phyloP scores from a whole-genome alignment of 2,329 filamentous ascomycete species.

The Trichoderma sp. region DNA sequence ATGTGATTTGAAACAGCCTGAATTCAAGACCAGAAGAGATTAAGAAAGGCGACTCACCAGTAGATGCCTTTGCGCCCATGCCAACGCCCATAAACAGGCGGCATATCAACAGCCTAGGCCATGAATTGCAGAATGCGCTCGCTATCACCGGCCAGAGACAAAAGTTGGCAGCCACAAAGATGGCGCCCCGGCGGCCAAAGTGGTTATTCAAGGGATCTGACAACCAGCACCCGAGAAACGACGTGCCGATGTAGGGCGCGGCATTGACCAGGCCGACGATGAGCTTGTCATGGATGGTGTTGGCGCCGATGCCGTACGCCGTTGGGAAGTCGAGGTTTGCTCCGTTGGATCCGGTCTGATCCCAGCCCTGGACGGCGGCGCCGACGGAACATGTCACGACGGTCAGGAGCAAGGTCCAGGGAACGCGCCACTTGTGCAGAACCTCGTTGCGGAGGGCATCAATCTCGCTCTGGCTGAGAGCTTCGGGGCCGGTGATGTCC shows the following conservation, averaged over 20 bases:
- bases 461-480: conserved; percentile 62
- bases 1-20: neutral
- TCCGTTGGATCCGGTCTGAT: conserved; percentile 65
- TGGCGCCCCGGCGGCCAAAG: conserved; percentile 51
- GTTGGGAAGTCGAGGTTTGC: conserved; percentile 63
- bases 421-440: conserved; percentile 68
- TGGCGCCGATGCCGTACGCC: conserved; percentile 47
- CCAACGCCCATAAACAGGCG: conserved; percentile 75
- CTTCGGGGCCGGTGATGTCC: conserved; percentile 55
- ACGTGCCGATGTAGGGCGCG: conserved; percentile 52
- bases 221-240: conserved; percentile 61
- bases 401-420: conserved; percentile 63
- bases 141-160: conserved; percentile 70
- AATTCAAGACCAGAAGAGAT: neutral
- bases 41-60: conserved; percentile 37
- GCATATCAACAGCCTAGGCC: conserved; percentile 69
- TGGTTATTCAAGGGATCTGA: conserved; percentile 61
- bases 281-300: conserved; percentile 41
- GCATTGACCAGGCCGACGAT: conserved; percentile 70
- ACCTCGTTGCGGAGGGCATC: conserved; percentile 61
- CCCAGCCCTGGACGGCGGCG: conserved; percentile 71
- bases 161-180: conserved; percentile 74
- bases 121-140: conserved; percentile 70
- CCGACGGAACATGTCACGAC: conserved; percentile 69
- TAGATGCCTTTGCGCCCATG: conserved; percentile 73